Evolutionary conservation across 2,329 filamentous ascomycete genomes (phyloP), one percentile per base, ranked within the genome.

Genomic region (Curvularia verruculosa): DNA sequence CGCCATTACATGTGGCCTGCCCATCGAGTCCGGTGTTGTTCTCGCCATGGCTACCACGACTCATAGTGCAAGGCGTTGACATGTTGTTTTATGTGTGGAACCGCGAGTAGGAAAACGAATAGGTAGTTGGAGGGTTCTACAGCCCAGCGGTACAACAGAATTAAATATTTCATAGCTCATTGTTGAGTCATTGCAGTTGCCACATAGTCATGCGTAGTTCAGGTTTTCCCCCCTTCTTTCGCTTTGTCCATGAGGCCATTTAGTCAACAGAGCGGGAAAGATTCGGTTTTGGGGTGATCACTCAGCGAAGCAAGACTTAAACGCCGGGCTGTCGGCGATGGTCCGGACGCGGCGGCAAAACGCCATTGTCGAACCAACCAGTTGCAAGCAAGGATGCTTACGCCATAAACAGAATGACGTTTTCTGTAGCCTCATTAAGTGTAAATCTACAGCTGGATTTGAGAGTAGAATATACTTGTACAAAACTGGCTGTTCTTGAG

Each of bases 251-350:
- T 43, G 40, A 43, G 8, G 24, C 15, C 5, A 13, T 39, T 28
- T 49, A 15, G 24, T 28, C 46, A 28, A 10, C 3, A 19, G 12
- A 24, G 10, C 34, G 34, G 34, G 18, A 19, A 39, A 28, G 28
- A 13, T n/a, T 47, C n/a, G 15, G 26, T 5, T 41, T 36, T 43
- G 9, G 23, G 41, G 31, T 51, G 55, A 40, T 41, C 44, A 48
- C 18, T 37, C 29, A 50, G 23, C 48, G 18, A 15, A 28, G 40
- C 26, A 31, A 39, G 46, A 15, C 46, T 9, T n/a, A 19, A 12
- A 40, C 31, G 31, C 29, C 49, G 57, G 52, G 15, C 34, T 28
- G 43, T 59, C 52, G 52, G 34, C 52, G 57, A 56, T 13, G 39
- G 18, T 18, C 51, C 52, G 52, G 46, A 43, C 8, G 21, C 24